Percentiles rank a stretch among this genome's conserved stretches.
Conservation (phyloP, 768 basidiomycete species). For the Boletus tomentosulus region DNA sequence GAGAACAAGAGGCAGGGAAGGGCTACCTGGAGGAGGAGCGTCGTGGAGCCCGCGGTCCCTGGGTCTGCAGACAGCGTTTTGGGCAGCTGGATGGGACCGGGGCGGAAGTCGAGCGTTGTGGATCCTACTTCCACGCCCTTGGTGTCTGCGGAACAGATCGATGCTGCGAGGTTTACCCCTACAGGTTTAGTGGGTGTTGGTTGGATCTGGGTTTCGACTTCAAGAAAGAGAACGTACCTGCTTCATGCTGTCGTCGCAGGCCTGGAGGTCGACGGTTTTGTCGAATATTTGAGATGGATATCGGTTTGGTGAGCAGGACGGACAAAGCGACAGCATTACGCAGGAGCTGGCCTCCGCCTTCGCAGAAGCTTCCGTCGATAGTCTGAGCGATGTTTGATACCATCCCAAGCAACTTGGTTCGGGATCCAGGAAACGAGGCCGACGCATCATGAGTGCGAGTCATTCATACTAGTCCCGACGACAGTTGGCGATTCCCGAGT, state of each 20-base stretch:
- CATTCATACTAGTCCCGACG: no score
- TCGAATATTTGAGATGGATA: conserved; percentile 60
- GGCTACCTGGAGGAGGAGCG: conserved; percentile 67
- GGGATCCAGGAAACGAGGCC: no score
- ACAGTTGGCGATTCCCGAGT: no score
- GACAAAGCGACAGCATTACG: conserved; percentile 66
- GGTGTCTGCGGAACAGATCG: conserved; percentile 54
- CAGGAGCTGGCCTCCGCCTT: conserved; percentile 69
- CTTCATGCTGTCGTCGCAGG: conserved; percentile 67
- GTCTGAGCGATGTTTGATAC: no score
- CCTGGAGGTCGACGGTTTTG: conserved; percentile 56
- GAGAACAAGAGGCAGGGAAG: conserved; percentile 67
- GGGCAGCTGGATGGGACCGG: conserved; percentile 40
- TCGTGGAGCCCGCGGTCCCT: conserved; percentile 65
- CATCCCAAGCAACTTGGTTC: no score
- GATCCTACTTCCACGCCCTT: conserved; percentile 55
- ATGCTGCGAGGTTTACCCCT: conserved; percentile 65
- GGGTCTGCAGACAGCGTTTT: conserved; percentile 44
- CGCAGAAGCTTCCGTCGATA: conserved; percentile 43
- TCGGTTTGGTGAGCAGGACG: conserved; percentile 56
- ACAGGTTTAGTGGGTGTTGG: not conserved
- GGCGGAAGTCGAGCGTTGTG: conserved; percentile 48
- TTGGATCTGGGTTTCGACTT: not conserved
- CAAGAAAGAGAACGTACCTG: conserved; percentile 39
- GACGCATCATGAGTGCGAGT: no score